Conservation (phyloP, 2,329 filamentous ascomycete species). For the Talaromyces albobiverticillius region DNA sequence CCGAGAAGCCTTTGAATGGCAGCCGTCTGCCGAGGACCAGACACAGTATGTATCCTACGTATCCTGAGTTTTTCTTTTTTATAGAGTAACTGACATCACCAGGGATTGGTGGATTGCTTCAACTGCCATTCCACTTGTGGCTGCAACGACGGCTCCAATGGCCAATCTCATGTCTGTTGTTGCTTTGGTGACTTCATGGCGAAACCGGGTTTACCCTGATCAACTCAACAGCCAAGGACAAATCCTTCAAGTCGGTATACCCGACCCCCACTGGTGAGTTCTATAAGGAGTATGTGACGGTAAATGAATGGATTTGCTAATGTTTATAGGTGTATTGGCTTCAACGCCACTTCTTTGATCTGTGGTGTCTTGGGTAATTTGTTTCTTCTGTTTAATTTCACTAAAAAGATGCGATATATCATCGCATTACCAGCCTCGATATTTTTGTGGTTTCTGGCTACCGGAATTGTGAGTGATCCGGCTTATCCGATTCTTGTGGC, state of each 20-base stretch:
- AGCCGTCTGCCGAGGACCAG: constrained; percentile 42
- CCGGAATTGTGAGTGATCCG: constrained; percentile 50
- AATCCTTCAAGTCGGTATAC: constrained; percentile 53
- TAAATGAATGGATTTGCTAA: not conserved
- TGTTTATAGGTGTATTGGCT: constrained; percentile 59
- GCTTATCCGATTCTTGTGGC: not conserved
- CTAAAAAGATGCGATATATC: constrained; percentile 72
- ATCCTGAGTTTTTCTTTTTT: not conserved
- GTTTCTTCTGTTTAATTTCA: constrained; percentile 85
- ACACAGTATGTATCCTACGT: constrained; percentile 23
- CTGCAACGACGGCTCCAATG: constrained; percentile 79
- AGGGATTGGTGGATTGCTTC: constrained; percentile 51
- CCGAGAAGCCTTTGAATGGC: constrained; percentile 28
- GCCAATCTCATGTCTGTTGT: constrained; percentile 87
- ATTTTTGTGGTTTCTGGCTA: constrained; percentile 68
- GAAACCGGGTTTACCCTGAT: constrained; percentile 51
- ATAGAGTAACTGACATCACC: not conserved
- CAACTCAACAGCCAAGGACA: constrained; percentile 45
- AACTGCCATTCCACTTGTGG: constrained; percentile 67
- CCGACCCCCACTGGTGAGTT: constrained; percentile 69
- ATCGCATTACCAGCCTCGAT: constrained; percentile 83
- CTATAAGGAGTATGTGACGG: too few relatives aligned
- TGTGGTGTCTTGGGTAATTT: constrained; percentile 76
- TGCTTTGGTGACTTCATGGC: constrained; percentile 78
- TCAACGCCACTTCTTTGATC: constrained; percentile 75